Base-by-base conservation (phyloP, 164 flowering plant species). In the Paratinospora sagittata region DNA sequence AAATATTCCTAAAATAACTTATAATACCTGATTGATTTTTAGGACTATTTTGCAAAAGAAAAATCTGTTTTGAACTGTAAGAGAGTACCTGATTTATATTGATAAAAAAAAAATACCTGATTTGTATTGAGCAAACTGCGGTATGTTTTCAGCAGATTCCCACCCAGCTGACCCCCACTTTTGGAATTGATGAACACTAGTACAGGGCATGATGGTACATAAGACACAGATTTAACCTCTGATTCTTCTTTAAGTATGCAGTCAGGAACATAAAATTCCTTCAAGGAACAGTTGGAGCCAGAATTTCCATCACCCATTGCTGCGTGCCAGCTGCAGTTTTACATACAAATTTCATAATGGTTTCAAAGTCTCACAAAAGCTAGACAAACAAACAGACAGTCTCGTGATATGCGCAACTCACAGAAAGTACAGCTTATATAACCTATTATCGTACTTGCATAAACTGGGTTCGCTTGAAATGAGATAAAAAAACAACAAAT, bases 161-260 rank as follows among this genome's bases (percentile, higher is more conserved):
- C 87, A 63, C 98, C 98, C 13, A 92, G 81, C 80, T 92, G 98
- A 27, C 94, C 98, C n/a, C 96, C 98, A 76, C 96, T 90, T 82
- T 74, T 87, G 65, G 94, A 80, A 72, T 90, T 92, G 63, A 92
- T 81, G 75, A 92, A 92, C 62, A 89, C 98, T 17, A 92, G 16
- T 66, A 90, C 96, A 0, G 98, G 98, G 75, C 91, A 87, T 2
- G 70, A 34, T 8, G 94, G 94, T 62, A 73, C n/a, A 60, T 69
- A 34, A 5, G 78, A 26, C 70, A 34, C 62, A 27, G 37, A 11
- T 11, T 58, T 65, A 3, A 43, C 64, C 55, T 76, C 76, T 24
- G 83, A 74, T 6, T 78, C 86, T 27, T 82, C 80, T 11, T 61
- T 36, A 70, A 90, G 81, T 72, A 92, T 84, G 80, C 86, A 87